Evolutionary conservation across 306 rosid species (phyloP), one percentile per base, ranked within the genome.

Genomic region (Dryas drummondii): DNA sequence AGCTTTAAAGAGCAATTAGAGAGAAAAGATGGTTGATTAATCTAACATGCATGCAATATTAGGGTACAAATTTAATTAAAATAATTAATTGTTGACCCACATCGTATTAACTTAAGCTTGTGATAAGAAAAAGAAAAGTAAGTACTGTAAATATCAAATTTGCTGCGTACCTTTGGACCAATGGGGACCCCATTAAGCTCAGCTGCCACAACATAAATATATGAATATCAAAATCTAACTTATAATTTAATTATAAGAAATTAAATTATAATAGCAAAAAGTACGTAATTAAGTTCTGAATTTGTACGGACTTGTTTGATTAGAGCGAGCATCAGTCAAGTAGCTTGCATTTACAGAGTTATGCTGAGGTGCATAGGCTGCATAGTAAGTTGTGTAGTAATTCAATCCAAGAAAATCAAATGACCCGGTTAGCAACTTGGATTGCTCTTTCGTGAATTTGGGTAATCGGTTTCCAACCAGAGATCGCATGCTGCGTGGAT

Each of bases 341-440:
- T 80, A 87, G 88, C 66, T 86, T 8, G 73, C 60, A 10, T 22
- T 57, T 14, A 44, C 72, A 45, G 81, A 58, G 3, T 71, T 70
- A 15, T 74, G 61, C 1, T 9, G 41, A 8, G 86, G 86, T 13
- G 56, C 73, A 53, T 82, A 54, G 46, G 80, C 53, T 11, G 86
- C 91, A 72, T 83, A 87, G 7, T 72, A 54, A 27, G 90, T 27
- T 1, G 90, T 64, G 70, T 89, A 89, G 70, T 89, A 87, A 66
- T 91, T 91, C 4, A 91, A 14, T 11, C 94, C 92, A 57, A 91
- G 68, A 59, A 89, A 91, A 68, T 91, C 97, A 22, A 79, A 87
- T 42, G 97, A 87, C 16, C 87, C 91, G 41, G 54, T 81, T 5
- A 91, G 72, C 26, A 72, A 67, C 37, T 82, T 58, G 16, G 91